Percentiles rank a stretch among this genome's conserved stretches.
Conservation (phyloP, 2,329 filamentous ascomycete species). For the Neonectria sp. region DNA sequence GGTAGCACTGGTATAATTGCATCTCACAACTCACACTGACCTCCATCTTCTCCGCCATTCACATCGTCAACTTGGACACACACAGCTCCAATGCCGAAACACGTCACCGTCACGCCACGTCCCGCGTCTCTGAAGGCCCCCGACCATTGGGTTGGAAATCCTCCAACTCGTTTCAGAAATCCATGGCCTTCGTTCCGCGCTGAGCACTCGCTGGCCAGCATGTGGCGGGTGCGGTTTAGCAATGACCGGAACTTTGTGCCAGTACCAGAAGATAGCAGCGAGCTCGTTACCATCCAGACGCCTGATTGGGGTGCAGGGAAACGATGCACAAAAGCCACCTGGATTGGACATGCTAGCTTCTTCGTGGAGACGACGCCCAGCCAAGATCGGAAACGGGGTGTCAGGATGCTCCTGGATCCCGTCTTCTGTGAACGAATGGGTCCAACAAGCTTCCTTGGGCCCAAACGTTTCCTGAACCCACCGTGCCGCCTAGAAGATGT, state of each 20-base stretch:
- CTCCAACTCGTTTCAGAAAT: neutral
- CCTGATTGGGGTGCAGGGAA: slow-evolving; percentile 56
- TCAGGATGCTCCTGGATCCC: slow-evolving; percentile 89
- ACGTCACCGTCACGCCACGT: neutral
- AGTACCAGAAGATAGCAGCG: slow-evolving; percentile 13
- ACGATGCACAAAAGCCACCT: slow-evolving; percentile 77
- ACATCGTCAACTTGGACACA: neutral
- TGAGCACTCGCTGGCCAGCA: neutral
- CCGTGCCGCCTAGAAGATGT: slow-evolving; percentile 83
- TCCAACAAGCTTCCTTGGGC: slow-evolving; percentile 75
- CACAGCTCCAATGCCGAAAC: slow-evolving; percentile 1
- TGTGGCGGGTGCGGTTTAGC: slow-evolving; percentile 15
- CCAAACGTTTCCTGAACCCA: slow-evolving; percentile 80
- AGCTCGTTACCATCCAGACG: slow-evolving; percentile 13
- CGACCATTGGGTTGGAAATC: neutral
- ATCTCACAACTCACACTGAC: neutral
- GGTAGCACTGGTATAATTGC: neutral
- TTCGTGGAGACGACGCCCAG: slow-evolving; percentile 84
- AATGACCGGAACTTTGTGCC: slow-evolving; percentile 17
- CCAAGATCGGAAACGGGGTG: slow-evolving; percentile 59
- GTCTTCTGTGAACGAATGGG: slow-evolving; percentile 88
- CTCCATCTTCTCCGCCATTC: neutral
- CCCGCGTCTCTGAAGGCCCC: neutral
- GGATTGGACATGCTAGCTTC: slow-evolving; percentile 92
- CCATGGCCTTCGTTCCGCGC: slow-evolving; percentile 1